Evolutionary conservation across 116 monocot genomes (phyloP), one percentile per base, ranked within the genome.

Genomic region (Zostera marina): DNA sequence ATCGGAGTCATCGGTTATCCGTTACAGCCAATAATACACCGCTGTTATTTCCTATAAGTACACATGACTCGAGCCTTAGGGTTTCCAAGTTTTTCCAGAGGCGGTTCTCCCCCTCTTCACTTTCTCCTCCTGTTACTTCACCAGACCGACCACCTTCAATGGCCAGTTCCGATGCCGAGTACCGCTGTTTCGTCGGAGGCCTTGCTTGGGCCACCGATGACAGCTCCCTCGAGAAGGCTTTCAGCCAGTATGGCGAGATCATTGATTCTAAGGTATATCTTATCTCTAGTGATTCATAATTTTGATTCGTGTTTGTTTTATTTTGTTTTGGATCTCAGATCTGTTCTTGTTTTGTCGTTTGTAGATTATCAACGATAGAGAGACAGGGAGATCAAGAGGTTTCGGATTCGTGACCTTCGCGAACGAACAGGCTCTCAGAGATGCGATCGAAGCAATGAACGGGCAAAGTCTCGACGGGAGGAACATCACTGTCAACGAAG

Each of bases 361-460:
- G 59, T 39, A 62, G 69, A 54, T 63, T 23, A 63, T 63, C 56
- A 70, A 70, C 5, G 70, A 70, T 22, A 16, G 63, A 0, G 70
- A 70, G 56, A 70, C 63, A 0, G 70, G 63, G 32, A 70, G 70
- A 49, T 63, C 56, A 13, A 46, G 49, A 16, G 70, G 70, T 1
- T 70, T 70, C 41, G 70, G 63, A 6, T 70, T 70, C 63, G 57
- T 70, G 21, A 70, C 63, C 20, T 70, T 70, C 41, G 17, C 56
- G n/a, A 56, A 40, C 22, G 70, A 70, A 63, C 54, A 70, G 21
- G 26, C 85, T 48, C 75, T 91, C 82, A 66, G 69, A 66, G 85
- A 85, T 19, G 91, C 91, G 26, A 91, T 91, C 67, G 75, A 91
- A 77, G 80, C 77, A 54, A 80, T 91, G 91, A 82, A 91, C 66